A percentile compares a stretch with the other conserved stretches of the same genome.
These are phyloP conservation scores for Antonospora locustae DNA, from an alignment of 371 early-diverging fungal species.

Conservation along the genomic window DNA sequence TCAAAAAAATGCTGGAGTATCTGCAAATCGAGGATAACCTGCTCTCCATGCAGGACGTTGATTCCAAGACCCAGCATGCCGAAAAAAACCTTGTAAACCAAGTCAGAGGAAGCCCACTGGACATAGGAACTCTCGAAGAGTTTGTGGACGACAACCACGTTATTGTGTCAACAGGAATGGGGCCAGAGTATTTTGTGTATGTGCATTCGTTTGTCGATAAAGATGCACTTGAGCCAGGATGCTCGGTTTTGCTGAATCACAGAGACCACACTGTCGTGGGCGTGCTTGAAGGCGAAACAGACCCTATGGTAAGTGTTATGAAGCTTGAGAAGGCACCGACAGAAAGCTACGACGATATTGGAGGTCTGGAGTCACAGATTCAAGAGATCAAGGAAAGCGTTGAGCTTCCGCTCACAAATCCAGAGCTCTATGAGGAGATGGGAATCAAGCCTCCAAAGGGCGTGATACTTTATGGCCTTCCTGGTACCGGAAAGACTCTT, in stretches of 20 bases:
- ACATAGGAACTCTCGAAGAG: constrained; percentile 91
- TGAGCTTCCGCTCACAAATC: constrained; percentile 95
- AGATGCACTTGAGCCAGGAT: constrained; percentile 56
- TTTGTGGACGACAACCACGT: constrained; percentile 99
- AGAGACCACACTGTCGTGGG: constrained; percentile 67
- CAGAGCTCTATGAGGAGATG: constrained; percentile 97
- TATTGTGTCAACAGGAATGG: constrained; percentile 80
- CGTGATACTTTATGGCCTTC: constrained; percentile 93
- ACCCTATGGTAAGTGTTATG: constrained; percentile 98
- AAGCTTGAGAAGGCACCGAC: constrained; percentile 98
- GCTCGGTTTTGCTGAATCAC: constrained; percentile 53
- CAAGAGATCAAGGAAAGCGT: constrained; percentile 99
- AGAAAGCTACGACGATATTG: constrained; percentile 94
- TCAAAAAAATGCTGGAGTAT: constrained; percentile 44
- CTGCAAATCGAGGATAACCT: constrained; percentile 50
- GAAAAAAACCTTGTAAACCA: constrained; percentile 78
- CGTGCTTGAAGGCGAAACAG: constrained; percentile 81
- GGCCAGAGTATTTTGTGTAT: constrained; percentile 77
- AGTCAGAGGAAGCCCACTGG: constrained; percentile 95
- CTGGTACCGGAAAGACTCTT: constrained; percentile 96
- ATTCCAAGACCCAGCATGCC: constrained; percentile 25
- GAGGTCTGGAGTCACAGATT: constrained; percentile 93
- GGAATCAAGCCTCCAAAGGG: constrained; percentile 99
- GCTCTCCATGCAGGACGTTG: constrained; percentile 32
- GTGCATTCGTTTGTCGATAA: constrained; percentile 56